Base-by-base conservation (phyloP, 306 rosid genomes). In the Glycyrrhiza uralensis region DNA sequence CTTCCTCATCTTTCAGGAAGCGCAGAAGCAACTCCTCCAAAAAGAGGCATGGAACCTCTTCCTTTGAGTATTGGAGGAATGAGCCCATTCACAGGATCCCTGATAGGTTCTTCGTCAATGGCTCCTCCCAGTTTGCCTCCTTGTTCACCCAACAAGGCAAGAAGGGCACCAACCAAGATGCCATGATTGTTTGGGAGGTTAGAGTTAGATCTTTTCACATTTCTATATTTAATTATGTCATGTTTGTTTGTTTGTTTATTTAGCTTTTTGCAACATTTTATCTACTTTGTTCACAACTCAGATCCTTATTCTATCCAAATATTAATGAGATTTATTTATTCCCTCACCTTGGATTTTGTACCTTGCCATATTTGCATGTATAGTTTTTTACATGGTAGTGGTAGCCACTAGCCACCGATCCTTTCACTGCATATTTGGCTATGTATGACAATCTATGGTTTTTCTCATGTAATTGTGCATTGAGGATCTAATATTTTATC, bases 141-240 rank as follows among this genome's bases (percentile, higher is more conserved):
- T 49, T 95, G 82, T 95, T 86, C 55, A 91, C 99, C 19, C 97
- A 91, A 63, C 99, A 95, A 74, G 99, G 99, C 61, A 95, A 87
- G 80, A 95, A 95, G 77, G 99, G 99, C 13, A 82, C 99, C 69
- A 95, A 95, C 72, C 99, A 95, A 74, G 99, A 95, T 70, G 99
- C 99, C 76, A 95, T 95, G 99, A n/a, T 95, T 76, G 93, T 95
- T 78, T 95, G 99, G 99, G 97, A 95, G 99, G 99, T 94, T 68
- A 75, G 84, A 73, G 99, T 94, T 68, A 75, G 84, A 73, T 80
- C 68, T 36, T 41, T 18, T 58, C 15, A 29, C 54, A 26, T 56
- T 28, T 66, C 52, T 61, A 33, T 41, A 8, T 50, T 65, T 66
- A 17, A 39, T 30, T 5, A 20, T 45, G 28, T 35, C 44, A 29